A percentile compares a stretch with the other conserved stretches of the same genome.
Conservation (phyloP, 345 rosid species). For the Aegle marmelos region DNA sequence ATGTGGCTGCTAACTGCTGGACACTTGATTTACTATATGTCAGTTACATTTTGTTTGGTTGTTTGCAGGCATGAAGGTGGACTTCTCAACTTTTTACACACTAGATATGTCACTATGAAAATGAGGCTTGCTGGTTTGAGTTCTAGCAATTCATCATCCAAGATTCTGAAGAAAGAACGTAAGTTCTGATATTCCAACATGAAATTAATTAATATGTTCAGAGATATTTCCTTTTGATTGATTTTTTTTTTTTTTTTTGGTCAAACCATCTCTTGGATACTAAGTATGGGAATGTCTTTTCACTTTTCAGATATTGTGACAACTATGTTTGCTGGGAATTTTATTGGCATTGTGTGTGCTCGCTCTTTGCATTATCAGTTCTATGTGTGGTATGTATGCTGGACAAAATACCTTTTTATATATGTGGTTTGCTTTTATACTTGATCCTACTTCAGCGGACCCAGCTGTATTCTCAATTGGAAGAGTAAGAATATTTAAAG, state of each 20-base stretch:
- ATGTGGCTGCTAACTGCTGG: background rate
- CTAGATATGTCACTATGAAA: constrained; percentile 38
- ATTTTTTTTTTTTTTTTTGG: background rate
- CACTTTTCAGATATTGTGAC: constrained; percentile 68
- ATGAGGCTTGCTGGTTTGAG: constrained; percentile 26
- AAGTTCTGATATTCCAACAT: constrained; percentile 26
- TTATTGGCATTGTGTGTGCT: constrained; percentile 83
- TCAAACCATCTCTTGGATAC: constrained; percentile 3
- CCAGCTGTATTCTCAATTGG: background rate
- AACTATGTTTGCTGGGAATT: constrained; percentile 81
- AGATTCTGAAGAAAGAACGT: constrained; percentile 63
- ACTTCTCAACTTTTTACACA: constrained; percentile 52
- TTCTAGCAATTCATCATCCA: constrained; percentile 31
- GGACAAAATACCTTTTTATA: background rate
- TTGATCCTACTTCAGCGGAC: background rate
- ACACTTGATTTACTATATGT: background rate
- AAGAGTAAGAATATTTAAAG: background rate
- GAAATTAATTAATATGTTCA: background rate
- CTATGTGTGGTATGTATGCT: constrained; percentile 72
- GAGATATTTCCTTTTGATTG: background rate
- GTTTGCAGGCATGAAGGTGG: constrained; percentile 84
- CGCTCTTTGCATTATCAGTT: constrained; percentile 97
- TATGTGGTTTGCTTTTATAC: background rate
- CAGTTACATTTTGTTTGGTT: background rate
- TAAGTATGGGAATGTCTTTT: constrained; percentile 19